Conservation (phyloP, 169 alveolate genomes). For the Perkinsus chesapeaki region DNA sequence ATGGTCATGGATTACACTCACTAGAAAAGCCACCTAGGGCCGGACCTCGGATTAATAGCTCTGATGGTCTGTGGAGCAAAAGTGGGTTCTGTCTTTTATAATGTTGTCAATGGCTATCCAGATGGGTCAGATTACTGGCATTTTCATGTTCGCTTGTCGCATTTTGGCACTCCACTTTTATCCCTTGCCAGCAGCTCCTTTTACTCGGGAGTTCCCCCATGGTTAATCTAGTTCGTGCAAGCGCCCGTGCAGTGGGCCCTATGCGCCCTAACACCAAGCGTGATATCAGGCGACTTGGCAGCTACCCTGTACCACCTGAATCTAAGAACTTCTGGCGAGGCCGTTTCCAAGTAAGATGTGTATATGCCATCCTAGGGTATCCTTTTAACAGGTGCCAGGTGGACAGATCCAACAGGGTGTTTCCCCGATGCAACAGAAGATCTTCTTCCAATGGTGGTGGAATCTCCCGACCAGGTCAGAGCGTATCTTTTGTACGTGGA, state of each 20-base stretch:
- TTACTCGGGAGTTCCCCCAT: background rate
- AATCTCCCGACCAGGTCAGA: background rate
- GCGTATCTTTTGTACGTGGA: background rate
- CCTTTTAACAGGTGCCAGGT: background rate
- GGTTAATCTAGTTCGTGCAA: background rate
- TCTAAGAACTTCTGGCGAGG: conserved; percentile 2
- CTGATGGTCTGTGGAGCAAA: too few relatives aligned
- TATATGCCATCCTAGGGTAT: background rate
- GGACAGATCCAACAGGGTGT: background rate
- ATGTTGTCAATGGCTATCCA: too few relatives aligned
- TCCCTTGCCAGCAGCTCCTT: background rate
- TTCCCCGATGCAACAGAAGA: background rate
- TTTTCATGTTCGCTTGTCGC: too few relatives aligned
- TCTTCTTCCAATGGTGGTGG: conserved; percentile 3
- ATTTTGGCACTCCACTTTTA: background rate
- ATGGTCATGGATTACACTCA: too few relatives aligned
- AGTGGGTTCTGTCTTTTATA: too few relatives aligned
- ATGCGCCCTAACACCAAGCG: background rate
- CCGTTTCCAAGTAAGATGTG: background rate
- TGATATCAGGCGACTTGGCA: background rate
- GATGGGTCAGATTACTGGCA: too few relatives aligned
- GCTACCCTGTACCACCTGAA: background rate
- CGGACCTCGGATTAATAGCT: too few relatives aligned
- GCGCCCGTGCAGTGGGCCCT: conserved; percentile 7
- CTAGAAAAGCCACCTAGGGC: too few relatives aligned